Base-by-base conservation (phyloP, 768 basidiomycete genomes). In the Lactarius indigo region DNA sequence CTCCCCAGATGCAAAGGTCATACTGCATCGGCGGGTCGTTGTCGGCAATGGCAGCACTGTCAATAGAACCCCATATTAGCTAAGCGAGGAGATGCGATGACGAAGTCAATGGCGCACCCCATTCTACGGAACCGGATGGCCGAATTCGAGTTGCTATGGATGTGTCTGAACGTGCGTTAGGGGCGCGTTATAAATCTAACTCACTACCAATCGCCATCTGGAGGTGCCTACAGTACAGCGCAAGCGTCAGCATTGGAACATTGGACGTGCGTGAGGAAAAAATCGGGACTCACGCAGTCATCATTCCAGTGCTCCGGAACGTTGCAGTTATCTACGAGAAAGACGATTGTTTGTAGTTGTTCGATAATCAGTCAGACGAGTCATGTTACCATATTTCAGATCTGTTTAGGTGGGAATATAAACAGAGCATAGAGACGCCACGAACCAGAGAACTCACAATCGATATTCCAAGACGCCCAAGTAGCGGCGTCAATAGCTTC, bases 71-170 rank as follows among this genome's bases (percentile, higher is more conserved):
- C 59, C 31, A 31, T 7, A 35, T 63, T 9, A 54, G 61, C 57
- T 10, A 26, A 31, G 15, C 23, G 33, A 17, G 6, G 13, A 44
- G 18, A 39, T 23, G 26, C 18, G 56, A 33, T 41, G 9, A 55
- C 10, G 17, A 50, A 23, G 30, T 23, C 41, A 28, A 54, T 5
- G 5, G 72, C 82, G 65, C 66, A 84, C 82, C 79, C 80, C 84
- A 86, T 85, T 64, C 79, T 79, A 28, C 84, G 80, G 73, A 84
- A 86, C 26, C 85, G 80, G 64, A 84, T 79, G 26, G 81, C 84
- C n/a, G 83, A 82, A 64, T 85, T 85, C 5, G 84, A 86, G 69
- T 84, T 81, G 74, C 82, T 84, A 59, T 15, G 18, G 28, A 28
- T 23, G 30, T 26, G 20, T 57, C 26, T 70, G 57, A 61, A 41